Evolutionary conservation across 345 rosid genomes (phyloP).

Genomic region (Kandelia obovata): DNA sequence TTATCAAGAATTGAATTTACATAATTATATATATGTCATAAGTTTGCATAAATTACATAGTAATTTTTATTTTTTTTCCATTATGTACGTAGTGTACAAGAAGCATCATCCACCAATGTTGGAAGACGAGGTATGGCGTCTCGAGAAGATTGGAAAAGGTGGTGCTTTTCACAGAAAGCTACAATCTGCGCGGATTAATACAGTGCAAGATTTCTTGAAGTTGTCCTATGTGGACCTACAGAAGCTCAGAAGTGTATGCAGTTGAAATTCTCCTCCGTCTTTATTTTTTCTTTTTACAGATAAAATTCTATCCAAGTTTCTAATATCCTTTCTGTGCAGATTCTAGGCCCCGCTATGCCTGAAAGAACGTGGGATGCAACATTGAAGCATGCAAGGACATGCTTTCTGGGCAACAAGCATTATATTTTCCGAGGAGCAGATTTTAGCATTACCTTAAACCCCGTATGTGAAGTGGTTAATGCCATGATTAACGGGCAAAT

Average conservation of each 20-base stretch:
- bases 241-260: slow-evolving; percentile 46
- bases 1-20: too few relatives aligned
- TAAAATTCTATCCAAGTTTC: background rate
- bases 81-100: slow-evolving; percentile 62
- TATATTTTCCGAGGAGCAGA: slow-evolving; percentile 36
- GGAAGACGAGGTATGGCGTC: slow-evolving; percentile 84
- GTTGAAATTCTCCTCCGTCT: background rate
- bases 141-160: slow-evolving; percentile 79
- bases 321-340: slow-evolving; percentile 29
- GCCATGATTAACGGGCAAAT: slow-evolving; percentile 46
- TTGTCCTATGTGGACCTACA: slow-evolving; percentile 46
- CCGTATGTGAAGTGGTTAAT: slow-evolving; percentile 59
- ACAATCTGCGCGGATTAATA: slow-evolving; percentile 28
- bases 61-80: too few relatives aligned
- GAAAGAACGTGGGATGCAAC: slow-evolving; percentile 78
- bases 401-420: slow-evolving; percentile 54
- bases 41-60: background rate
- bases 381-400: slow-evolving; percentile 66
- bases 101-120: slow-evolving; percentile 84
- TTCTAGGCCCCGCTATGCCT: slow-evolving; percentile 66
- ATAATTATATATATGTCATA: background rate
- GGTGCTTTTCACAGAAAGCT: slow-evolving; percentile 87
- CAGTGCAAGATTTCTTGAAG: slow-evolving; percentile 81
- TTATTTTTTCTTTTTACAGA: too few relatives aligned
- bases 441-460: slow-evolving; percentile 44